Evolutionary conservation across 2,329 filamentous ascomycete genomes (phyloP).

Genomic region (Trichophyton equinum): DNA sequence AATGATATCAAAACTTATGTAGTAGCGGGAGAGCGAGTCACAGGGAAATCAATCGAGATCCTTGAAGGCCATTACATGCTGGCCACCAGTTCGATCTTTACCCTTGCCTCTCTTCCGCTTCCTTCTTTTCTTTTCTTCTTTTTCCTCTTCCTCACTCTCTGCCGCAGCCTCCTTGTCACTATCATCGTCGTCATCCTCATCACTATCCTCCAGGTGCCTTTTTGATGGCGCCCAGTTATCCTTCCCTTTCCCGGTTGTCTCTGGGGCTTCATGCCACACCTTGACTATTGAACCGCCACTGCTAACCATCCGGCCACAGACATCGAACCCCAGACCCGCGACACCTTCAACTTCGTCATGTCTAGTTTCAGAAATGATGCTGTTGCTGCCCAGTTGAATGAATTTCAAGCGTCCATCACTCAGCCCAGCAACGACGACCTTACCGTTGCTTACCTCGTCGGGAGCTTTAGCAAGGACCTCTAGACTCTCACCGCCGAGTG

Average conservation of each 20-base stretch:
- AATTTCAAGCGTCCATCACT: slow-evolving; percentile 70
- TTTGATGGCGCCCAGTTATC: slow-evolving; percentile 24
- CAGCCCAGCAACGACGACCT: slow-evolving; percentile 62
- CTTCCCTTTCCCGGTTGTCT: slow-evolving; percentile 26
- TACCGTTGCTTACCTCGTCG: slow-evolving; percentile 50
- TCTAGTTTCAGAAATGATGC: slow-evolving; percentile 53
- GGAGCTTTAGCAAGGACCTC: slow-evolving; percentile 66
- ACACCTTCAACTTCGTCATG: slow-evolving; percentile 87
- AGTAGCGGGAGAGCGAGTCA: background rate
- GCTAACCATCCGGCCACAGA: slow-evolving; percentile 72
- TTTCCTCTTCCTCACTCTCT: slow-evolving; percentile 38
- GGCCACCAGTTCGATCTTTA: slow-evolving; percentile 28
- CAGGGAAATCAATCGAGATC: slow-evolving; percentile 25
- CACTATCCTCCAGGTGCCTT: slow-evolving; percentile 29
- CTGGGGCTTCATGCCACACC: slow-evolving; percentile 65
- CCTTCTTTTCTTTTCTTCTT: slow-evolving; percentile 36
- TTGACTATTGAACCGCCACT: slow-evolving; percentile 78
- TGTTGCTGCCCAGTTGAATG: slow-evolving; percentile 60
- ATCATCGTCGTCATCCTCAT: slow-evolving; percentile 27
- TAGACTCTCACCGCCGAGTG: slow-evolving; percentile 60
- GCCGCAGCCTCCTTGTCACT: slow-evolving; percentile 20
- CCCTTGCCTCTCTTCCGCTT: slow-evolving; percentile 35
- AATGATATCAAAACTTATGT: background rate
- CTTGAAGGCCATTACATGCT: slow-evolving; percentile 32
- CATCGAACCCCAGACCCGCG: slow-evolving; percentile 69